phyloP scores from a whole-genome alignment of 1,284 basidiomycete species.

The Sanghuangporus weigelae region DNA sequence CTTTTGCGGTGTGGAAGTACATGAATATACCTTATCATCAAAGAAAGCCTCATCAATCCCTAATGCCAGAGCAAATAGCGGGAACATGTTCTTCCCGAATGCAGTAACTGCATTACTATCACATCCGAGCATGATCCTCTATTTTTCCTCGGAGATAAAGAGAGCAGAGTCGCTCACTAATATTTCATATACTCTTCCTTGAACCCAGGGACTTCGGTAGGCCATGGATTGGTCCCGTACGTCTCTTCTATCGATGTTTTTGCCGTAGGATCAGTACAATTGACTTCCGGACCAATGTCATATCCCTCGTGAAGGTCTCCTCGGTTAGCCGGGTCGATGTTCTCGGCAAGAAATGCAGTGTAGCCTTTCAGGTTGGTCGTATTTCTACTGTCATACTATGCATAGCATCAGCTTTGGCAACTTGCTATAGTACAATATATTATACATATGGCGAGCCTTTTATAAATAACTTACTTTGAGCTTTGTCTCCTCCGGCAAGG shows the following conservation, averaged over 20 bases:
- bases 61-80: slow-evolving; percentile 79
- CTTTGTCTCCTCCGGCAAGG: slow-evolving; percentile 52
- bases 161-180: slow-evolving; percentile 44
- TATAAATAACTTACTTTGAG: slow-evolving; percentile 34
- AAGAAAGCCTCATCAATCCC: slow-evolving; percentile 74
- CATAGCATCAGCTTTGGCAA: neutral
- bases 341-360: slow-evolving; percentile 54
- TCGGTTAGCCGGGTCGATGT: slow-evolving; percentile 56
- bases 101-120: slow-evolving; percentile 36
- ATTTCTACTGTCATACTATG: slow-evolving; percentile 65
- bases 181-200: slow-evolving; percentile 49
- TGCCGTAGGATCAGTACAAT: slow-evolving; percentile 23
- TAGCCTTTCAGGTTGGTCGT: slow-evolving; percentile 71
- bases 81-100: slow-evolving; percentile 71
- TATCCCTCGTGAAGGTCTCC: slow-evolving; percentile 83
- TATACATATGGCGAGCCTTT: neutral
- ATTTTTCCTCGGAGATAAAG: neutral
- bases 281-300: slow-evolving; percentile 68
- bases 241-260: slow-evolving; percentile 30
- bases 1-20: neutral
- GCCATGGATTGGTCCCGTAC: slow-evolving; percentile 46
- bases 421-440: neutral
- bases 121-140: neutral
- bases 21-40: slow-evolving; percentile 57
- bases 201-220: slow-evolving; percentile 41